A percentile compares a stretch with the other conserved stretches of the same genome.
Evolutionary conservation across 306 rosid genomes (phyloP).

Genomic region (Lagenaria siceraria): DNA sequence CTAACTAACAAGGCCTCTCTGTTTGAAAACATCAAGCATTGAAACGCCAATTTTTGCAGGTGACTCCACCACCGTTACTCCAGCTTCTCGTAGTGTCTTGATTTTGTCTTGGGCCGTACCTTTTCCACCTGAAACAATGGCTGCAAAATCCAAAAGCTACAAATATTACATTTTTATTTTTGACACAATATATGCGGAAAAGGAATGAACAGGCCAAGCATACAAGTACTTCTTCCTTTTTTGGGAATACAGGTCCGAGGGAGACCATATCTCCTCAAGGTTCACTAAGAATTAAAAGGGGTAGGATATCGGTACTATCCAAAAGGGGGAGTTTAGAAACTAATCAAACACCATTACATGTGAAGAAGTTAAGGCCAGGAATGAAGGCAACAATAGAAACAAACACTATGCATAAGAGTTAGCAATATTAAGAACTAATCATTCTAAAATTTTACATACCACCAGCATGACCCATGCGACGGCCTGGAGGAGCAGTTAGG

Average conservation of each 20-base stretch:
- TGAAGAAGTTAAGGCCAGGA: too few species aligned
- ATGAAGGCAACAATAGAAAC: too few species aligned
- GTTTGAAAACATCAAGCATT: slow-evolving; percentile 83
- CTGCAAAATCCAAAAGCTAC: slow-evolving; percentile 40
- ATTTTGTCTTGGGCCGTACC: slow-evolving; percentile 99
- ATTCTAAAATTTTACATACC: slow-evolving; percentile 24
- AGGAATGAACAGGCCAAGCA: not conserved
- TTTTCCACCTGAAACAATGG: slow-evolving; percentile 96
- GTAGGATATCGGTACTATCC: too few species aligned
- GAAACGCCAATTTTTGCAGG: slow-evolving; percentile 88
- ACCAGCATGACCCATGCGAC: slow-evolving; percentile 99
- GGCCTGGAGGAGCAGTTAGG: slow-evolving; percentile 98
- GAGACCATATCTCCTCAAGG: too few species aligned
- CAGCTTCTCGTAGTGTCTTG: slow-evolving; percentile 72
- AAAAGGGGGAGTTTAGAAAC: too few species aligned
- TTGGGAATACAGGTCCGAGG: too few species aligned
- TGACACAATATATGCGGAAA: not conserved
- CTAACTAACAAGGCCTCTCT: slow-evolving; percentile 71
- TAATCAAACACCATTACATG: too few species aligned
- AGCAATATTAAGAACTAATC: not conserved
- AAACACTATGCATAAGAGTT: not conserved
- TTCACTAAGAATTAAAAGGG: too few species aligned
- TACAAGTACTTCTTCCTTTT: too few species aligned
- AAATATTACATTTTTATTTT: not conserved
- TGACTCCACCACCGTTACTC: slow-evolving; percentile 90